A percentile compares a stretch with the other conserved stretches of the same genome.
Evolutionary conservation across 2,329 filamentous ascomycete genomes (phyloP).

Genomic region (Sporothrix pseudoabietina): DNA sequence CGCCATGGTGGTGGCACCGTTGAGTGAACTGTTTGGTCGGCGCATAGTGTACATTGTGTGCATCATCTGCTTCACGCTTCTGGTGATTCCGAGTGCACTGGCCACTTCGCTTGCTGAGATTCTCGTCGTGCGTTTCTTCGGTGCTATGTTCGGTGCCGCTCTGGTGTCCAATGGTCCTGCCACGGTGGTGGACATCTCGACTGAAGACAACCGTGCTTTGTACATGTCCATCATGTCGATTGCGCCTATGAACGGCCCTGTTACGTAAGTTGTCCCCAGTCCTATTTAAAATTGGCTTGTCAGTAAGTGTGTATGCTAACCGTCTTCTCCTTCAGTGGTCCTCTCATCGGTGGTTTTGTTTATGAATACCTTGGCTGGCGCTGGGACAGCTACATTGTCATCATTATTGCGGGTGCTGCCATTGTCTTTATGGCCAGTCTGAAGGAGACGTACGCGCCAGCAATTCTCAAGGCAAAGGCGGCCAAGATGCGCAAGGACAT

Average conservation of each 20-base stretch:
- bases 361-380: constrained; percentile 58
- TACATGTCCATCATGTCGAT: constrained; percentile 82
- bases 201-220: constrained; percentile 76
- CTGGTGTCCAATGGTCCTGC: constrained; percentile 85
- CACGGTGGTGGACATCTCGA: constrained; percentile 79
- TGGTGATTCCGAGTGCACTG: constrained; percentile 71
- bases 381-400: constrained; percentile 80
- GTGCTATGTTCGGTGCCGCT: constrained; percentile 56
- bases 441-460: constrained; percentile 76
- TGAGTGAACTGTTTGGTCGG: constrained; percentile 68
- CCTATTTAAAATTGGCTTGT: background rate
- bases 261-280: constrained; percentile 37
- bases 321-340: constrained; percentile 49
- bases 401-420: constrained; percentile 69
- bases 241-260: constrained; percentile 78
- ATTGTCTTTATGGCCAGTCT: constrained; percentile 61
- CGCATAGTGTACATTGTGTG: constrained; percentile 66
- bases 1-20: constrained; percentile 70
- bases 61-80: constrained; percentile 62
- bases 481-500: constrained; percentile 66
- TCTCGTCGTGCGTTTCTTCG: constrained; percentile 69
- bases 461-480: constrained; percentile 68
- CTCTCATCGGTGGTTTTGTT: constrained; percentile 64
- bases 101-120: constrained; percentile 65
- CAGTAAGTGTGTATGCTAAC: background rate